Evolutionary conservation across 2,329 filamentous ascomycete genomes (phyloP), one percentile per base, ranked within the genome.

Genomic region (Fusarium protoensiforme): DNA sequence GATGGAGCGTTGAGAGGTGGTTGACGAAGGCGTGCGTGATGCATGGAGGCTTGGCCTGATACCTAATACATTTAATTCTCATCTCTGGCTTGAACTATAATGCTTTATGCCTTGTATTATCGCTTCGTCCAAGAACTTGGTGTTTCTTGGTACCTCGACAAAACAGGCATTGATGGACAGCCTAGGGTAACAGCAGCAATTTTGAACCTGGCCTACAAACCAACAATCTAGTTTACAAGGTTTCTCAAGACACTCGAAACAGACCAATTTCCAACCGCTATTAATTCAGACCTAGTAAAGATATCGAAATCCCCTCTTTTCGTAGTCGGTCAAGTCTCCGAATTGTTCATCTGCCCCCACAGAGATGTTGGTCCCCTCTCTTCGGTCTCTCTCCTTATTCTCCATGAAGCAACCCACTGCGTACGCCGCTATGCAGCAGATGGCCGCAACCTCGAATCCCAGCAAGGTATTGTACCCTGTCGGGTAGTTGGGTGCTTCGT

Each of bases 401-500:
- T 65, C 57, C 1, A 65, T 7, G 7, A 20, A 56, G 7, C 57
- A 61, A 2, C 64, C 46, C 2, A 56, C 27, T 3, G 64, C 36
- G 29, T 61, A 65, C 6, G 46, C 38, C 1, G 27, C 18, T 5
- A 65, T n/a, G 8, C 39, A n/a, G 38, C n/a, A 54, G 29, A 65
- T 65, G 7, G 64, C 64, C 2, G 7, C 46, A 20, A 65, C 35
- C 57, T 65, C 57, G 36, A 65, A 56, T 2, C 57, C 64, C 8
- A 65, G 4, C n/a, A 65, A 31, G 1, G 41, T 31, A 8, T 53
- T 61, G 18, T 61, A 61, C 2, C 65, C 65, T 7, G 65, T 68
- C 46, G 80, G 75, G 51, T 89, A 89, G 2, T 82, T 77, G 0
- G 85, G 86, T 1, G 84, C 80, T 71, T 87, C 85, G 62, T 86